These are phyloP conservation scores for Nemania sp. DNA, from an alignment of 2,329 filamentous ascomycete species.

Conservation along the genomic window DNA sequence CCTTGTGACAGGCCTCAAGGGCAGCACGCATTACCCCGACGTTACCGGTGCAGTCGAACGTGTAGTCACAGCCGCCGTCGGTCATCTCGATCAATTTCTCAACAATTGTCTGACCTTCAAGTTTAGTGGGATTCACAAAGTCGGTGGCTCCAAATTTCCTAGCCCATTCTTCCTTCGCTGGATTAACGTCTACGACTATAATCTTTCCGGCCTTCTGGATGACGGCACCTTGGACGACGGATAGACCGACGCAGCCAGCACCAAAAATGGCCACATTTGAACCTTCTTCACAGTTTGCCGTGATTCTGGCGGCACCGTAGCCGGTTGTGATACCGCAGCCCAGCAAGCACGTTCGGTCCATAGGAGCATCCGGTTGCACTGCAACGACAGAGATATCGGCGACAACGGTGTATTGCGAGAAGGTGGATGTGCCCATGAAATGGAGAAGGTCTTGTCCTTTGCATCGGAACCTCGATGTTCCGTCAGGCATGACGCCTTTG, in stretches of 20 bases:
- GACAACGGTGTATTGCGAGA: constrained; percentile 98
- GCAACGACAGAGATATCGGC: constrained; percentile 98
- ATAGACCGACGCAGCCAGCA: constrained; percentile 92
- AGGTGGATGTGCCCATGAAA: constrained; percentile 99
- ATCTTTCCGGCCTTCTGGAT: constrained; percentile 79
- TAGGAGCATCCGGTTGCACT: constrained; percentile 85
- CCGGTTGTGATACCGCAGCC: constrained; percentile 99
- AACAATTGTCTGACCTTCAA: constrained; percentile 78
- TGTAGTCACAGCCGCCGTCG: constrained; percentile 97
- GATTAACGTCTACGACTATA: constrained; percentile 78
- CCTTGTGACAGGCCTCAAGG: constrained; percentile 98
- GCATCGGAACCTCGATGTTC: constrained; percentile 90
- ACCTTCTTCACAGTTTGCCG: constrained; percentile 87
- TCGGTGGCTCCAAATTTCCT: constrained; percentile 95
- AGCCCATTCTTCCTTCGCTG: constrained; percentile 86
- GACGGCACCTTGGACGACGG: constrained; percentile 91
- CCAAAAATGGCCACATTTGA: constrained; percentile 92
- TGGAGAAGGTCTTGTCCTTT: constrained; percentile 94
- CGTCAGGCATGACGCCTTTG: constrained; percentile 95
- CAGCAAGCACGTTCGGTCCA: constrained; percentile 94
- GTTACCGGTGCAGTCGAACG: constrained; percentile 98
- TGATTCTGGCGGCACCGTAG: constrained; percentile 93
- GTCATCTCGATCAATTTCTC: constrained; percentile 97
- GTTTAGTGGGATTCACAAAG: constrained; percentile 90
- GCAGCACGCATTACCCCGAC: constrained; percentile 91